Base-by-base conservation (phyloP, 305 asterid genomes). In the Galium porrigens region DNA sequence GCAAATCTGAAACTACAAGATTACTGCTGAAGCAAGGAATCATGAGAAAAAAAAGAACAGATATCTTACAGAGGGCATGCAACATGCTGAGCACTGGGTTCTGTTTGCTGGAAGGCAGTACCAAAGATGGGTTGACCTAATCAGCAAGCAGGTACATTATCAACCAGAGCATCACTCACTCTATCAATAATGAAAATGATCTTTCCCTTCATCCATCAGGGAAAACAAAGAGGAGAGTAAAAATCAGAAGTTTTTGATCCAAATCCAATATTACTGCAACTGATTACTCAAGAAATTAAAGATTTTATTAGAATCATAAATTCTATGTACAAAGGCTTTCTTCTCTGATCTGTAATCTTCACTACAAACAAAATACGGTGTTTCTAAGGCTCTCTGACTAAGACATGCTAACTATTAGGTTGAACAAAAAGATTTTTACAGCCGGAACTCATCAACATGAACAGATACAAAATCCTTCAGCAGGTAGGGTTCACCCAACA, bases 371-470 rank as follows among this genome's bases (percentile, higher is more conserved):
- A 76, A 76, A 70, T 73, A 82, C 78, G 73, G 82, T 74, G 76
- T 78, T 65, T 51, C 82, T 85, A 80, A 69, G 82, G 74, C 77
- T 81, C 74, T 74, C 74, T 66, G 79, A 75, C 94, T 82, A 82
- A 75, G 70, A 66, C 72, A 73, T 73, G 72, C 77, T 79, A 71
- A 70, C 79, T 79, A 78, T 68, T 73, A 79, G 70, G 78, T 75
- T 67, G 72, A 76, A 82, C 89, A 73, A 81, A 82, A 84, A 80
- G 90, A 82, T 76, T 84, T 86, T 84, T 85, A 90, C 92, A 80
- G 83, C 72, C 87, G 9, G 54, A 72, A 80, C 83, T 78, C 79
- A 73, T 77, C 78, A 79, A 72, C 87, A 70, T 71, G 79, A 74
- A 73, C 62, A 65, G 72, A 65, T 75, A 74, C 80, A 77, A 72